phyloP scores from a whole-genome alignment of 805 yeast genomes.

The Starmerella stellata region DNA sequence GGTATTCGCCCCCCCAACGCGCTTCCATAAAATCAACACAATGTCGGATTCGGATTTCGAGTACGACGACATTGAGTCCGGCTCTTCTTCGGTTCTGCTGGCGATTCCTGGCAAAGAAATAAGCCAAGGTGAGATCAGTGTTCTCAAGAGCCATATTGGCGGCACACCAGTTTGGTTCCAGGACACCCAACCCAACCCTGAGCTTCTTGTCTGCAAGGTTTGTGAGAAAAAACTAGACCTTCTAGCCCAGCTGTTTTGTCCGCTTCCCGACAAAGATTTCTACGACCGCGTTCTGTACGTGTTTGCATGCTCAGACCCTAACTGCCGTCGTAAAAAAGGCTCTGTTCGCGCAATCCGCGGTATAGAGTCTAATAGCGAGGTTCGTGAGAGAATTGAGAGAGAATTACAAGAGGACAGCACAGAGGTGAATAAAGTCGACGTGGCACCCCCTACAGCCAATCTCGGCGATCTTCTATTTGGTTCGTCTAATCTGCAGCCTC shows the following conservation, averaged over 20 bases:
- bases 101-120: conserved; percentile 23
- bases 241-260: conserved; percentile 64
- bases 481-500: background rate
- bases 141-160: conserved; percentile 47
- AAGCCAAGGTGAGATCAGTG: conserved; percentile 4
- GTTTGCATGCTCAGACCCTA: conserved; percentile 47
- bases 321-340: conserved; percentile 55
- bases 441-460: conserved; percentile 3
- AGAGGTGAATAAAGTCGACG: conserved; percentile 21
- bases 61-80: conserved; percentile 14
- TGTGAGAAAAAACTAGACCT: conserved; percentile 49
- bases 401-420: conserved; percentile 29
- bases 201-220: conserved; percentile 40
- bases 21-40: background rate
- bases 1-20: too few species aligned
- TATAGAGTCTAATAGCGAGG: conserved; percentile 38
- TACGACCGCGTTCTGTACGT: conserved; percentile 64
- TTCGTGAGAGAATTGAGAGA: conserved; percentile 21
- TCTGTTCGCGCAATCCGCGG: conserved; percentile 64
- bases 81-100: conserved; percentile 21
- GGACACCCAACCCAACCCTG: conserved; percentile 36
- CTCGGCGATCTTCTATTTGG: conserved; percentile 14
- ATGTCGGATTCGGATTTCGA: conserved; percentile 24
- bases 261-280: conserved; percentile 41
- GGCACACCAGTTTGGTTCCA: conserved; percentile 53